A percentile compares a stretch with the other conserved stretches of the same genome.
Conservation (phyloP, 2,329 filamentous ascomycete species). For the Nothopassalora personata region DNA sequence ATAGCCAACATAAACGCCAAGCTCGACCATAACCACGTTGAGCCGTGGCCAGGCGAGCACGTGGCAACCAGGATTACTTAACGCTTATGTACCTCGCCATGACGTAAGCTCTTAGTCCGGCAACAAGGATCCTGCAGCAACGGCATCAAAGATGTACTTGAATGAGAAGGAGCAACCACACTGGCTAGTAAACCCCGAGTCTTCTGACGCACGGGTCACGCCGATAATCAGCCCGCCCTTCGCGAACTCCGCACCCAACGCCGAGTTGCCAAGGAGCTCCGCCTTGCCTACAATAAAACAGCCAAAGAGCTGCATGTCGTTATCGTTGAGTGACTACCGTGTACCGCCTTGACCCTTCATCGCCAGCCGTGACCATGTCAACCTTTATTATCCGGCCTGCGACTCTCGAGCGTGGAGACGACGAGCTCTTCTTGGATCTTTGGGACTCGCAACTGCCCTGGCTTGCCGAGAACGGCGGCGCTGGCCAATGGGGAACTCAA, state of each 20-base stretch:
- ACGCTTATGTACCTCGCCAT: too few relatives aligned
- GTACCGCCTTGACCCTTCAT: neutral
- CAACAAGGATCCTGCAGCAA: too few relatives aligned
- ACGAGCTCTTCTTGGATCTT: constrained; percentile 15
- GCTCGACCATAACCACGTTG: constrained; percentile 33
- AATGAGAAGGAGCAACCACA: too few relatives aligned
- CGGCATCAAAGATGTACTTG: too few relatives aligned
- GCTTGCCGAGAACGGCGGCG: constrained; percentile 13
- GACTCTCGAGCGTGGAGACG: constrained; percentile 5
- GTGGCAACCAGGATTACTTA: constrained; percentile 29
- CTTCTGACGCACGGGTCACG: too few relatives aligned
- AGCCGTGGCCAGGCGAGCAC: constrained; percentile 4
- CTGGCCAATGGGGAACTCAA: constrained; percentile 17
- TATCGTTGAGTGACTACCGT: neutral
- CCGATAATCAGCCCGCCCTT: too few relatives aligned
- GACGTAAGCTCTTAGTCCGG: too few relatives aligned
- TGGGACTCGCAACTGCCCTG: constrained; percentile 16
- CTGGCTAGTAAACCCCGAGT: too few relatives aligned
- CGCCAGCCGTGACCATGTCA: neutral
- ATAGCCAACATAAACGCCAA: constrained; percentile 36
- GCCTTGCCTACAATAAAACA: neutral
- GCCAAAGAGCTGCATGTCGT: neutral
- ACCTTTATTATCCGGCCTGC: constrained; percentile 15
- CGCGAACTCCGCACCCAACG: too few relatives aligned
- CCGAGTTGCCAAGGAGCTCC: too few relatives aligned